phyloP scores from a whole-genome alignment of 2,329 filamentous ascomycete species.

The Aspergillus pseudoviridinutans region DNA sequence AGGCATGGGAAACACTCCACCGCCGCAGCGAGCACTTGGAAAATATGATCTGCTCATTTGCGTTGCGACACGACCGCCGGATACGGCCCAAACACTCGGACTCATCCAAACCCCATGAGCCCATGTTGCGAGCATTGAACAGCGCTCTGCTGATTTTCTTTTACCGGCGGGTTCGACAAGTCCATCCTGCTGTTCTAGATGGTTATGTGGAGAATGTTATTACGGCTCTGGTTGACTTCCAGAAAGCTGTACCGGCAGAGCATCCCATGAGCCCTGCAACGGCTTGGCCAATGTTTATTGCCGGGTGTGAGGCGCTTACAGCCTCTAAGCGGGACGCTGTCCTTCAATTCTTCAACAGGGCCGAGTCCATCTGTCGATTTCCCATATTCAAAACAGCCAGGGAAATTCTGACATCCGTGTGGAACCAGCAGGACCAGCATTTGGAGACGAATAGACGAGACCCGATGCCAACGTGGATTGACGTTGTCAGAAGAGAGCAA shows the following conservation, averaged over 20 bases:
- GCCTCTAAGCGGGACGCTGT: slow-evolving; percentile 18
- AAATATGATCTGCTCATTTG: slow-evolving; percentile 33
- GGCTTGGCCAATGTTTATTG: slow-evolving; percentile 40
- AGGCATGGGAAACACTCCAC: slow-evolving; percentile 27
- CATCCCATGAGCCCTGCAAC: slow-evolving; percentile 22
- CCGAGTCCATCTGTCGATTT: slow-evolving; percentile 20
- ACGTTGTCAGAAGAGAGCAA: slow-evolving; percentile 20
- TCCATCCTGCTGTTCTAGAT: slow-evolving; percentile 38
- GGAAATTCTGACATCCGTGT: slow-evolving; percentile 27
- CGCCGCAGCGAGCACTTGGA: slow-evolving; percentile 26
- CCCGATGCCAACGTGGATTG: slow-evolving; percentile 26
- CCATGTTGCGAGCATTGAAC: slow-evolving; percentile 39
- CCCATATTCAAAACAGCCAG: slow-evolving; percentile 20
- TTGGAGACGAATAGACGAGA: slow-evolving; percentile 18
- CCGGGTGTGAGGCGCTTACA: slow-evolving; percentile 37
- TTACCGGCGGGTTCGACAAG: slow-evolving; percentile 39
- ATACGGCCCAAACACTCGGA: slow-evolving; percentile 6
- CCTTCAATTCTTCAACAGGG: slow-evolving; percentile 21
- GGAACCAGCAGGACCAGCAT: slow-evolving; percentile 26
- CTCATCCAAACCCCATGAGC: slow-evolving; percentile 17
- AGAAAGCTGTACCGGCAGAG: slow-evolving; percentile 17
- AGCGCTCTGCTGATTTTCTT: slow-evolving; percentile 41
- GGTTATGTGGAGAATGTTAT: slow-evolving; percentile 36
- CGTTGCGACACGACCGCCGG: slow-evolving; percentile 13
- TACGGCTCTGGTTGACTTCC: slow-evolving; percentile 27